A percentile compares a stretch with the other conserved stretches of the same genome.
Evolutionary conservation across 2,329 filamentous ascomycete species (phyloP).

Genomic region (Apiospora phragmitis): DNA sequence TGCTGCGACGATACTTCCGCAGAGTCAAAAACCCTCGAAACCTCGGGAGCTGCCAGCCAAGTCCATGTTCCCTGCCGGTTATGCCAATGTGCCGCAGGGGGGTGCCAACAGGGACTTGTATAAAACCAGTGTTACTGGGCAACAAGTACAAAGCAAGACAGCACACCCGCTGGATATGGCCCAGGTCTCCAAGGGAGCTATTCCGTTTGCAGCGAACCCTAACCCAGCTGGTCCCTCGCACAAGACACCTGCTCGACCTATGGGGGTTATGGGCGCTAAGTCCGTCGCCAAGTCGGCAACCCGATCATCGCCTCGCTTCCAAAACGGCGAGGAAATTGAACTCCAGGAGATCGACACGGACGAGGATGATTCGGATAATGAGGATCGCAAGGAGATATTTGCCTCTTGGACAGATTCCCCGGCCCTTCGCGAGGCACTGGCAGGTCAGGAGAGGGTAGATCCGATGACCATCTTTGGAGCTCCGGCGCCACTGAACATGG

Average conservation of each 20-base stretch:
- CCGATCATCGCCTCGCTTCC: slow-evolving; percentile 79
- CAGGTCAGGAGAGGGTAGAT: slow-evolving; percentile 82
- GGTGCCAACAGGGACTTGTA: slow-evolving; percentile 58
- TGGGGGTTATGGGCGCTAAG: slow-evolving; percentile 47
- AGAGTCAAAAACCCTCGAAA: slow-evolving; percentile 33
- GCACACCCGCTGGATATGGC: slow-evolving; percentile 78
- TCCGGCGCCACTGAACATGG: slow-evolving; percentile 86
- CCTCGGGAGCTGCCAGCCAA: slow-evolving; percentile 61
- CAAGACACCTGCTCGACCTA: slow-evolving; percentile 69
- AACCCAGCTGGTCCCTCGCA: slow-evolving; percentile 56
- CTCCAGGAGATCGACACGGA: slow-evolving; percentile 96
- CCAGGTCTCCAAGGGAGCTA: slow-evolving; percentile 85
- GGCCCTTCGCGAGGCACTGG: slow-evolving; percentile 72
- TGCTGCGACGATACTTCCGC: slow-evolving; percentile 11
- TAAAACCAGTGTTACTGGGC: slow-evolving; percentile 65
- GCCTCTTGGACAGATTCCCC: slow-evolving; percentile 90
- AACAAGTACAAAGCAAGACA: slow-evolving; percentile 65
- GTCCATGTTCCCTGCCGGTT: slow-evolving; percentile 60
- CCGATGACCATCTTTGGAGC: slow-evolving; percentile 86
- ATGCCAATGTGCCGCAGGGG: slow-evolving; percentile 57
- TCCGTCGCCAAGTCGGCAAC: slow-evolving; percentile 60
- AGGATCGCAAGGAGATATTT: slow-evolving; percentile 58
- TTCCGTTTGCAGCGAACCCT: slow-evolving; percentile 78
- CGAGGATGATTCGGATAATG: slow-evolving; percentile 77
- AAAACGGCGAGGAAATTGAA: slow-evolving; percentile 85